Percentiles rank a stretch among this genome's conserved stretches.
Evolutionary conservation across 2,329 filamentous ascomycete genomes (phyloP).

Genomic region (Neofusicoccum sp.): DNA sequence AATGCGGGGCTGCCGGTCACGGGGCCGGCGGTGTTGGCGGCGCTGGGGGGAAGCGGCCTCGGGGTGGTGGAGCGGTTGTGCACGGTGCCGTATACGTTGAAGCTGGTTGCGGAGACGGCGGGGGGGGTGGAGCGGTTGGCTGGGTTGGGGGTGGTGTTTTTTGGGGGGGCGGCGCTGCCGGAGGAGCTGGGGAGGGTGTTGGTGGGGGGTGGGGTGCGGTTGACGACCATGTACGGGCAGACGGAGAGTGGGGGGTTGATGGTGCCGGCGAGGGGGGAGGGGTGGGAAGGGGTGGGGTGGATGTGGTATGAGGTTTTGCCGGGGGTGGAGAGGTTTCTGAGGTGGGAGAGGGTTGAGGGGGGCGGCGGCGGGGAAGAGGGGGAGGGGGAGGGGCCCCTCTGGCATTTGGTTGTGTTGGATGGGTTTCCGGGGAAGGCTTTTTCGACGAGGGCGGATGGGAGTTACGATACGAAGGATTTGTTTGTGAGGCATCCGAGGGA

Average conservation of each 20-base stretch:
- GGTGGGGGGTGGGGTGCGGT: neutral
- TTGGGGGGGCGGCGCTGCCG: neutral
- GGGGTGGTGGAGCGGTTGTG: neutral
- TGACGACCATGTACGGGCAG: neutral
- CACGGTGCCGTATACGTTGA: neutral
- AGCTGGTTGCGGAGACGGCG: neutral
- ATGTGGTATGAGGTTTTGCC: too few species aligned
- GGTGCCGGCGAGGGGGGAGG: too few species aligned
- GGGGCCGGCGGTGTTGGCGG: neutral
- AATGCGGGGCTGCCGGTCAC: neutral
- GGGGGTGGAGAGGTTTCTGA: too few species aligned
- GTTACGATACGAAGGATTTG: conserved; percentile 41
- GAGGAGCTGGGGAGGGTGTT: neutral
- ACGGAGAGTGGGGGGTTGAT: too few species aligned
- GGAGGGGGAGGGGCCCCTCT: too few species aligned
- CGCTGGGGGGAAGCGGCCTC: neutral
- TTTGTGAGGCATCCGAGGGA: conserved; percentile 46
- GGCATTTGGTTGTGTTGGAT: too few species aligned
- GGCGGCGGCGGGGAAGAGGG: too few species aligned
- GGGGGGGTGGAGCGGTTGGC: neutral
- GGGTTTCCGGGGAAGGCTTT: too few species aligned
- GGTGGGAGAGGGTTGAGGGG: too few species aligned
- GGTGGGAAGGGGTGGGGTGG: too few species aligned
- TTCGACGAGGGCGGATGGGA: conserved; percentile 31
- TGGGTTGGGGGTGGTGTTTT: neutral